Conservation (phyloP, 2,329 filamentous ascomycete species). For the Aspergillus viridinutans region DNA sequence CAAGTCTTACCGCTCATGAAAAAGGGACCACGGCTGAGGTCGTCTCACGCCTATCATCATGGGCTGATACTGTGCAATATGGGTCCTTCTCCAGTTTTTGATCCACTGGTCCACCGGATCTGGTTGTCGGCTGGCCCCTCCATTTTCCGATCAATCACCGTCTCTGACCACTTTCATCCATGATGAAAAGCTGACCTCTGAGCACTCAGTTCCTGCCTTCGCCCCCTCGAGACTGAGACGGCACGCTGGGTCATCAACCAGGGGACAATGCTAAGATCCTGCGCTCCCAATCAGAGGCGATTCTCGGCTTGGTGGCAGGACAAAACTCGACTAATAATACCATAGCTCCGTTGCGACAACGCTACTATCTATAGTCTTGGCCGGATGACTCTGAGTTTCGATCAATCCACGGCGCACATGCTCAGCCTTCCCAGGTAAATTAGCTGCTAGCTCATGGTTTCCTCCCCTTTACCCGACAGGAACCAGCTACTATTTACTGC, state of each 20-base stretch:
- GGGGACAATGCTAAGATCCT: neutral
- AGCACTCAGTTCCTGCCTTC: neutral
- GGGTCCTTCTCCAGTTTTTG: constrained; percentile 12
- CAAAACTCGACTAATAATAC: neutral
- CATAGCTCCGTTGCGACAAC: neutral
- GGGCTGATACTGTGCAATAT: neutral
- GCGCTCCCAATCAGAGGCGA: neutral
- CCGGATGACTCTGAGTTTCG: neutral
- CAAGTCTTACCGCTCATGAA: neutral
- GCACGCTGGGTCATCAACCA: neutral
- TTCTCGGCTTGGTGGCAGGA: neutral
- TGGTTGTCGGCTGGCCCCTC: constrained; percentile 5
- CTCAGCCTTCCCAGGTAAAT: neutral
- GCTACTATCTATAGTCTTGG: neutral
- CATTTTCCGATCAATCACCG: constrained; percentile 16
- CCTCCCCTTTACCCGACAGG: neutral
- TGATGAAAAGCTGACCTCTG: constrained; percentile 6
- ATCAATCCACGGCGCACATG: neutral
- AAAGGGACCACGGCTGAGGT: neutral
- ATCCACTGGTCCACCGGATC: constrained; percentile 16
- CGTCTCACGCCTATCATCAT: neutral
- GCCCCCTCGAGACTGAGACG: neutral
- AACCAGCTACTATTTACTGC: neutral
- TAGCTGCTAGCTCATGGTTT: neutral
- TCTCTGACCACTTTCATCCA: constrained; percentile 12